A percentile compares a stretch with the other conserved stretches of the same genome.
phyloP scores from a whole-genome alignment of 2,329 filamentous ascomycete species.

The Neurospora crassa region DNA sequence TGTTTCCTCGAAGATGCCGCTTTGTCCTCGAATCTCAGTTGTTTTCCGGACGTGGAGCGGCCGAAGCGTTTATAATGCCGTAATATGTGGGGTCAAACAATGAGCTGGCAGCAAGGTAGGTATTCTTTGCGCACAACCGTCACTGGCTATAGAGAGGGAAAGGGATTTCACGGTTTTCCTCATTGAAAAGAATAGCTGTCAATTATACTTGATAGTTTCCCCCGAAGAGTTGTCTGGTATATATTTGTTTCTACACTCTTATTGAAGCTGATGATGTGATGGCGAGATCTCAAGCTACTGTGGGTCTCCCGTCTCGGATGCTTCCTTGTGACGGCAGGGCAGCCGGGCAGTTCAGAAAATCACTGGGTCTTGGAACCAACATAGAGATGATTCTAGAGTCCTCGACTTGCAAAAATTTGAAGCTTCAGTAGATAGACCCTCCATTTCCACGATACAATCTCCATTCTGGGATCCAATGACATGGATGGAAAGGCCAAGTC shows the following conservation, averaged over 20 bases:
- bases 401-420: neutral
- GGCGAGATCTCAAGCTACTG: neutral
- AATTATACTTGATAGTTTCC: neutral
- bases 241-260: neutral
- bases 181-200: neutral
- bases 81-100: conserved; percentile 1
- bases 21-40: neutral
- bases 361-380: neutral
- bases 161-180: neutral
- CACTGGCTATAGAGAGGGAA: neutral
- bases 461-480: neutral
- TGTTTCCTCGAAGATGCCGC: neutral
- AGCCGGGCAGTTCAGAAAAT: neutral
- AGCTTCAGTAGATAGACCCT: neutral
- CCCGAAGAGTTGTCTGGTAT: neutral
- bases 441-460: neutral
- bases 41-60: neutral
- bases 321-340: neutral
- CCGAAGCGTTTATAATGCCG: neutral
- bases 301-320: neutral
- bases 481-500: neutral
- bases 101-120: neutral
- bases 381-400: neutral
- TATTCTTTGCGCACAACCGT: neutral
- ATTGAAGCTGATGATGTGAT: neutral